Conservation (phyloP, 192 early-diverging fungal genomes). For the Pecoramyces ruminantium region DNA sequence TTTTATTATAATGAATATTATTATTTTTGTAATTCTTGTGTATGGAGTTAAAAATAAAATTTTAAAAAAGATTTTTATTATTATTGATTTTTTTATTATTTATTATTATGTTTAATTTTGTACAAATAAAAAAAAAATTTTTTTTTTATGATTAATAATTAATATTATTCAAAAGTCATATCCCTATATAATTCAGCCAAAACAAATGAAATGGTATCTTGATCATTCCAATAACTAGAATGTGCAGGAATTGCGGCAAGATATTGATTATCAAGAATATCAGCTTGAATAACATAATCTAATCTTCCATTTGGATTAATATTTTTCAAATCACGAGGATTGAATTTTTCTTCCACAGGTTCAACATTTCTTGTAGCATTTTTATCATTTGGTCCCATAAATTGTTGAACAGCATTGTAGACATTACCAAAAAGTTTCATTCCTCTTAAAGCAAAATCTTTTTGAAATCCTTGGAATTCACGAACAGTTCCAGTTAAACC, state of each 20-base stretch:
- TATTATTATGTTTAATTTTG: no score
- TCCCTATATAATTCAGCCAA: neutral
- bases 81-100: no score
- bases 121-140: no score
- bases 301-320: slow-evolving; percentile 37
- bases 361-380: neutral
- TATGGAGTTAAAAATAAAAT: no score
- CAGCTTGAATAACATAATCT: slow-evolving; percentile 48
- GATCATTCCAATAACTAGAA: slow-evolving; percentile 46
- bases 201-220: neutral
- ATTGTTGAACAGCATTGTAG: neutral
- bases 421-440: slow-evolving; percentile 32
- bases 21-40: no score
- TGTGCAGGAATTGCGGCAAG: slow-evolving; percentile 42
- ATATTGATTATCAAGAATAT: slow-evolving; percentile 52
- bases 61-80: no score
- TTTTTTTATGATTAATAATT: no score
- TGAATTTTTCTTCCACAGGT: neutral
- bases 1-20: no score
- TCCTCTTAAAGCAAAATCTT: slow-evolving; percentile 46
- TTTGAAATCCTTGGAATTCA: slow-evolving; percentile 48
- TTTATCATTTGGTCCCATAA: neutral
- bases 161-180: neutral
- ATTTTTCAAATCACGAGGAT: neutral
- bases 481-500: slow-evolving; percentile 51